phyloP scores from a whole-genome alignment of 345 rosid genomes.

The Brassica nigra region DNA sequence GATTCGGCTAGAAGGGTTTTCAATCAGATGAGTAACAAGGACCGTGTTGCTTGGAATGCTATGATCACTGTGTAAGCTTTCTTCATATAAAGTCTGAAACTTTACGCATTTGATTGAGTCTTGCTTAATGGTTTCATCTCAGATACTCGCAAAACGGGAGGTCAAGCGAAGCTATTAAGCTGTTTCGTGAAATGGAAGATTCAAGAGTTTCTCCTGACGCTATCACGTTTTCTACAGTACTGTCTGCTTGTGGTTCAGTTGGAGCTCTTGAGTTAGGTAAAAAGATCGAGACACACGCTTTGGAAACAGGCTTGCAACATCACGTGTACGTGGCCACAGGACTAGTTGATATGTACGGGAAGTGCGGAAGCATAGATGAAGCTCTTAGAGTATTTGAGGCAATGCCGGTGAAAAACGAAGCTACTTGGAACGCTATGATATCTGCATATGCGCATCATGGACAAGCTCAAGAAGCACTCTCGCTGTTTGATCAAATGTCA shows the following conservation, averaged over 20 bases:
- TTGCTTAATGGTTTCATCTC: conserved; percentile 18
- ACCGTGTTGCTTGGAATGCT: conserved; percentile 82
- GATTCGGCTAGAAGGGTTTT: conserved; percentile 66
- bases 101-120: neutral
- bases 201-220: conserved; percentile 50
- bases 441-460: conserved; percentile 83
- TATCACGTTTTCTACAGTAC: conserved; percentile 57
- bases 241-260: conserved; percentile 78
- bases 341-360: conserved; percentile 86
- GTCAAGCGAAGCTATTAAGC: conserved; percentile 64
- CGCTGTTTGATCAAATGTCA: conserved; percentile 60
- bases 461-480: conserved; percentile 62
- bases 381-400: conserved; percentile 69
- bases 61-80: conserved; percentile 73
- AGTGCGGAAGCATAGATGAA: conserved; percentile 71
- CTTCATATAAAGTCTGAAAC: neutral
- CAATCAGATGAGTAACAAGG: conserved; percentile 61
- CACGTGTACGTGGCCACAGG: conserved; percentile 73
- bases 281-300: conserved; percentile 58
- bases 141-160: conserved; percentile 86
- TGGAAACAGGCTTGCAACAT: conserved; percentile 45
- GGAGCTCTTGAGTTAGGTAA: conserved; percentile 81
- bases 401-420: conserved; percentile 74
- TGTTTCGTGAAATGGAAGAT: conserved; percentile 60
- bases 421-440: conserved; percentile 92